Conservation (phyloP, 2,329 filamentous ascomycete genomes). For the Aspergillus melleus region DNA sequence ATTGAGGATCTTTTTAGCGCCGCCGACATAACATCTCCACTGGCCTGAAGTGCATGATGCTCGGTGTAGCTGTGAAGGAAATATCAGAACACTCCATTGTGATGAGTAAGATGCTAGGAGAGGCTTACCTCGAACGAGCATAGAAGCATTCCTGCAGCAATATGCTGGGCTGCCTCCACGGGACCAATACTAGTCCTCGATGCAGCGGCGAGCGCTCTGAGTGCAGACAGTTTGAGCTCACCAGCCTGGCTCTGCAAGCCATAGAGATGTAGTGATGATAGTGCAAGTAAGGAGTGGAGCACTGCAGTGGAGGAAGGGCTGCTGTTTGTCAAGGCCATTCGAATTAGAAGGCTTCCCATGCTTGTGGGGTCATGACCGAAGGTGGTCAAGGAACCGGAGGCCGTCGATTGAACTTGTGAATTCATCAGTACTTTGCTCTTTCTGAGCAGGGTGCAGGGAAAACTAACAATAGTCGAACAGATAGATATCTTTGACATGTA, state of each 20-base stretch:
- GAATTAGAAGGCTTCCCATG: slow-evolving; percentile 5
- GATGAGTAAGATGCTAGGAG: not conserved
- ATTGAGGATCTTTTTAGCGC: slow-evolving; percentile 4
- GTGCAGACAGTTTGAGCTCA: slow-evolving; percentile 6
- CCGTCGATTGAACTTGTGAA: slow-evolving; percentile 3
- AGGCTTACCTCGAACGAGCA: slow-evolving; percentile 12
- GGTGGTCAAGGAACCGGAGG: slow-evolving; percentile 6
- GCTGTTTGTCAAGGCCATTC: slow-evolving; percentile 4
- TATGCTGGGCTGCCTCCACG: slow-evolving; percentile 10
- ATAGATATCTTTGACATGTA: not conserved
- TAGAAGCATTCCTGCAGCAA: slow-evolving; percentile 13
- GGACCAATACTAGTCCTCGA: not conserved
- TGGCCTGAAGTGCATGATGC: slow-evolving; percentile 11
- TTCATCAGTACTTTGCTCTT: too few species aligned
- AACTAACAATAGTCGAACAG: slow-evolving; percentile 10
- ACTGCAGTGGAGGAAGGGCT: slow-evolving; percentile 6
- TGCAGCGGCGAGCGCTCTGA: slow-evolving; percentile 1
- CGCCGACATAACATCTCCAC: slow-evolving; percentile 10
- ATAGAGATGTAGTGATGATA: slow-evolving; percentile 12
- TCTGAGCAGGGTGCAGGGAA: too few species aligned
- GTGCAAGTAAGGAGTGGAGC: not conserved
- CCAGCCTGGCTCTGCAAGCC: not conserved
- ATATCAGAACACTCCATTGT: not conserved
- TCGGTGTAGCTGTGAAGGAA: slow-evolving; percentile 1
- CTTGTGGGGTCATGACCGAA: slow-evolving; percentile 5